Percentiles rank a stretch among this genome's conserved stretches.
phyloP scores from a whole-genome alignment of 495 filamentous ascomycete species.

The Aspergillus incahuasiensis region DNA sequence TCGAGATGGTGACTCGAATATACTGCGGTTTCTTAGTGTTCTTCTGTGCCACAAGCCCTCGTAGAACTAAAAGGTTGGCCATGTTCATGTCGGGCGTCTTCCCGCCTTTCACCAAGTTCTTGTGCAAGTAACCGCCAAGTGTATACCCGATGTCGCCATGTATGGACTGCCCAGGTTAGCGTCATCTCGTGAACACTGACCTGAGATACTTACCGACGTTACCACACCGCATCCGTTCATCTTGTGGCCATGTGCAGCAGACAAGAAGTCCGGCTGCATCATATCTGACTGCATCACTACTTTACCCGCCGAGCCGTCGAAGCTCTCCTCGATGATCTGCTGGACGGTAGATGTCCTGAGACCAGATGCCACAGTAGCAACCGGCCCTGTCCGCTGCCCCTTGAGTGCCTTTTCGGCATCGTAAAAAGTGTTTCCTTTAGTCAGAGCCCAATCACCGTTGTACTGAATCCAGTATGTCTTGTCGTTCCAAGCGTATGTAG shows the following conservation, averaged over 20 bases:
- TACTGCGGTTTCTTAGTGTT: constrained; percentile 27
- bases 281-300: constrained; percentile 28
- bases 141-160: constrained; percentile 6
- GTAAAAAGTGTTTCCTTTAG: constrained; percentile 25
- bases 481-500: constrained; percentile 14
- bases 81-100: constrained; percentile 25
- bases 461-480: constrained; percentile 35
- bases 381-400: not conserved
- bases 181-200: not conserved
- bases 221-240: constrained; percentile 35
- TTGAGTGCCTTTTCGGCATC: not conserved
- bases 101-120: constrained; percentile 11
- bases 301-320: constrained; percentile 14
- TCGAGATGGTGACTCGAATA: constrained; percentile 26
- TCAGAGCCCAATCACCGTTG: constrained; percentile 27
- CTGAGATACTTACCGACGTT: constrained; percentile 25
- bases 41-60: constrained; percentile 23
- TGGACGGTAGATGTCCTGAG: constrained; percentile 19
- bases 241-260: constrained; percentile 27
- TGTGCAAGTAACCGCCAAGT: constrained; percentile 13
- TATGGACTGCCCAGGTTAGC: constrained; percentile 7
- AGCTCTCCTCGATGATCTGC: constrained; percentile 22
- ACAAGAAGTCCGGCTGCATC: constrained; percentile 24
- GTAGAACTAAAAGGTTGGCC: constrained; percentile 19
- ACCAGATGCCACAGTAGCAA: not conserved